Evolutionary conservation across 768 basidiomycete genomes (phyloP), one percentile per base, ranked within the genome.

Genomic region (Lactarius sp.): DNA sequence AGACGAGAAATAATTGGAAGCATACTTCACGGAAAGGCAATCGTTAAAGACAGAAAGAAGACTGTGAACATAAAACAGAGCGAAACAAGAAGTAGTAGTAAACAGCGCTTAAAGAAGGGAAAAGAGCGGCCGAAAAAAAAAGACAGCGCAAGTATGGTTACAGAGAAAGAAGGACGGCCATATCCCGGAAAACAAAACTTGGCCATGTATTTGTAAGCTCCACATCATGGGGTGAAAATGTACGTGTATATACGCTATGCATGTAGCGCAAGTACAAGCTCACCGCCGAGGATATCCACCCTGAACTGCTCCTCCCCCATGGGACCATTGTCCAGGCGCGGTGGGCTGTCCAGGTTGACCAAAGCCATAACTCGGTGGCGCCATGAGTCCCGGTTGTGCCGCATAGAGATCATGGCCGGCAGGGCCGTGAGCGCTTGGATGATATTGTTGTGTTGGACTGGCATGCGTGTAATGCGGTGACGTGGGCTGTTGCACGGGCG

Each of bases 221-320:
- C 54, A 53, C 49, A 44, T 50, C 55, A 37, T 39, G 27, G 41
- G 16, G 33, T 49, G 47, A 56, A 64, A 60, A 34, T 36, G 58
- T 60, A 60, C 5, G n/a, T 47, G 22, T 27, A 22, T 49, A 27
- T 34, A 56, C 54, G 55, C 34, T 41, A 44, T 20, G 64, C 27
- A 20, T 34, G 37, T 20, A 41, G 49, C 27, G 46, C 16, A 54
- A 8, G 33, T 13, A 56, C 31, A 49, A 53, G 33, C 56, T 68
- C 68, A 67, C 57, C 68, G 66, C 62, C 66, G 54, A 18, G 61
- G n/a, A 41, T 68, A 68, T 34, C 68, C 66, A 49, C 68, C 66
- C 62, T 68, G 68, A 22, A 68, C 67, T 13, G 65, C 34, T 18
- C 66, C 66, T 34, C 44, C 65, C 14, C 67, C 60, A 22, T 68